These are phyloP conservation scores for Ophiocordyceps unilateralis DNA, from an alignment of 2,329 filamentous ascomycete genomes.

Conservation along the genomic window DNA sequence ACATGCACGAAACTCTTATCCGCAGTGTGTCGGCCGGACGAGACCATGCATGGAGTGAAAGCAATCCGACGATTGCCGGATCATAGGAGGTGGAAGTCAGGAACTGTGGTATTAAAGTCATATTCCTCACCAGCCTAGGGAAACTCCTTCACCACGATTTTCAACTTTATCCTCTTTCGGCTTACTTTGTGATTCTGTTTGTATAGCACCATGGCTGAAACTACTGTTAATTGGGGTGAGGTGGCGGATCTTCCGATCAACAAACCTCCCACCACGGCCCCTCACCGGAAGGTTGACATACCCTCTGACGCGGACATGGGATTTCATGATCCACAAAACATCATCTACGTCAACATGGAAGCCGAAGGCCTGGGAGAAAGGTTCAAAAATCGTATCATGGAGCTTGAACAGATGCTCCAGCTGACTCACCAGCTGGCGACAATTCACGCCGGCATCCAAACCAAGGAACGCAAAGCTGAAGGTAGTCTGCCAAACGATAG, in stretches of 20 bases:
- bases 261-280: background rate
- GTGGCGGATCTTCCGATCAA: background rate
- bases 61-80: no score
- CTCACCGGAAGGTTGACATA: background rate
- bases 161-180: no score
- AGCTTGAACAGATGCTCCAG: slow-evolving; percentile 3
- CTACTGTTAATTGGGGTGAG: background rate
- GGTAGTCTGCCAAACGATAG: slow-evolving; percentile 1
- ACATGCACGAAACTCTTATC: no score
- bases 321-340: slow-evolving; percentile 1
- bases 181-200: no score
- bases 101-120: no score
- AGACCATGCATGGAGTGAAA: no score
- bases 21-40: no score
- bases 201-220: background rate
- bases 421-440: slow-evolving; percentile 3
- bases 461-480: slow-evolving; percentile 1
- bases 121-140: background rate
- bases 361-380: background rate
- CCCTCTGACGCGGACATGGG: slow-evolving; percentile 1
- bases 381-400: background rate
- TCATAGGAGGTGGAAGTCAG: no score
- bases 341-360: slow-evolving; percentile 1
- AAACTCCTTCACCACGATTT: background rate
- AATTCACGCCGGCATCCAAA: slow-evolving; percentile 1